phyloP scores from a whole-genome alignment of 169 alveolate genomes.

The Cryptosporidium baileyi region DNA sequence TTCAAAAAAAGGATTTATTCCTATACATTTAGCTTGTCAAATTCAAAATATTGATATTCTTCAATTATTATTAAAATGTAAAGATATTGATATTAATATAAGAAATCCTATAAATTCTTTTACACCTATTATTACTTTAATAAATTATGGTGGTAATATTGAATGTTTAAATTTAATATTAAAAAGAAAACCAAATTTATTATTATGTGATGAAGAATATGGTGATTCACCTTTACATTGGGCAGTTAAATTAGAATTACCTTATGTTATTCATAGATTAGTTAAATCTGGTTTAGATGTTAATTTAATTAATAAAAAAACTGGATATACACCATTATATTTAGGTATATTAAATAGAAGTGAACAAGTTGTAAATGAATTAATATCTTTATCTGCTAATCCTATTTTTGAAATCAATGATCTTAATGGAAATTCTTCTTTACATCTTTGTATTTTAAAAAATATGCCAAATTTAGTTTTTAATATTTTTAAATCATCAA shows the following conservation, averaged over 20 bases:
- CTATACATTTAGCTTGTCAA: slow-evolving; percentile 51
- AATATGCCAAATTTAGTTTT: slow-evolving; percentile 43
- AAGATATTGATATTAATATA: slow-evolving; percentile 24
- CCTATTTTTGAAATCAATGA: not conserved
- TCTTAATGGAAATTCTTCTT: slow-evolving; percentile 1
- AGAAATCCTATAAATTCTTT: slow-evolving; percentile 35
- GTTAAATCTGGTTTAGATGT: slow-evolving; percentile 37
- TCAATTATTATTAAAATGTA: slow-evolving; percentile 1
- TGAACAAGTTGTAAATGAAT: slow-evolving; percentile 37
- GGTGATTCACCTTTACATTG: slow-evolving; percentile 66
- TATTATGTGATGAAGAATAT: slow-evolving; percentile 29
- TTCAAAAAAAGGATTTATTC: slow-evolving; percentile 20
- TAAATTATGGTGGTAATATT: slow-evolving; percentile 46
- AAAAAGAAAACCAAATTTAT: slow-evolving; percentile 40
- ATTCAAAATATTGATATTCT: slow-evolving; percentile 24
- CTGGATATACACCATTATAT: slow-evolving; percentile 31
- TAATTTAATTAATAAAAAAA: not conserved
- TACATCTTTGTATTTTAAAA: slow-evolving; percentile 28
- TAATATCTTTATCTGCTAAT: slow-evolving; percentile 33
- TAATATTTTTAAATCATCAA: slow-evolving; percentile 18
- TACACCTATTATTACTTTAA: slow-evolving; percentile 60
- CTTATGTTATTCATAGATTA: slow-evolving; percentile 33
- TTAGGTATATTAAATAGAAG: not conserved
- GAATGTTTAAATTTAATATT: slow-evolving; percentile 49
- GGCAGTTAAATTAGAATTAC: slow-evolving; percentile 45